Conservation (phyloP, 257 asterid genomes). For the Solanum sejunctum region DNA sequence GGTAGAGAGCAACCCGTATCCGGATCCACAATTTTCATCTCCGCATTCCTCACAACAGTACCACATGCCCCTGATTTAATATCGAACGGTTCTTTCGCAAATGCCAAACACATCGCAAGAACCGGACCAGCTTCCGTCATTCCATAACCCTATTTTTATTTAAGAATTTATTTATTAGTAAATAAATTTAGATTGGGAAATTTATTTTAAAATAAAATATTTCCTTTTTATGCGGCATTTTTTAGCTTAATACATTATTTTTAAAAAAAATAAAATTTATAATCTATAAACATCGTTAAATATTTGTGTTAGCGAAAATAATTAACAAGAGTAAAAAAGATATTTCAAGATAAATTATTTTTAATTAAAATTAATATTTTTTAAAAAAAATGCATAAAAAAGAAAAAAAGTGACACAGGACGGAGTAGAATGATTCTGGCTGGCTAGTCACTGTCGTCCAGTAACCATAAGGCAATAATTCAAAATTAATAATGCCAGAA, state of each 20-base stretch:
- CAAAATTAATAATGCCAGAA: not conserved
- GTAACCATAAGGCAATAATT: not conserved
- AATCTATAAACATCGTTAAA: too few species aligned
- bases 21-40: slow-evolving; percentile 69
- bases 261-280: too few species aligned
- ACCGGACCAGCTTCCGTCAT: slow-evolving; percentile 99
- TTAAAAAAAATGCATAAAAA: too few species aligned
- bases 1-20: slow-evolving; percentile 55
- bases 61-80: slow-evolving; percentile 92
- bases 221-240: too few species aligned
- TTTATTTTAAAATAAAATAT: not conserved
- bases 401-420: too few species aligned
- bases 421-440: not conserved
- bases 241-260: too few species aligned
- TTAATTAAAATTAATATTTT: too few species aligned
- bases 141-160: slow-evolving; percentile 60
- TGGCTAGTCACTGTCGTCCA: too few species aligned
- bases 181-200: not conserved
- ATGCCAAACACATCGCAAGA: slow-evolving; percentile 79
- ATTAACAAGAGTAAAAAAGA: too few species aligned
- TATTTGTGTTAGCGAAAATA: too few species aligned
- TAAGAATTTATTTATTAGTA: not conserved
- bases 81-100: slow-evolving; percentile 71
- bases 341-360: too few species aligned
- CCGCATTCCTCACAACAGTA: slow-evolving; percentile 81